Percentiles rank a stretch among this genome's conserved stretches.
These are phyloP conservation scores for Bryoerythrophyllum caledonicum DNA, from an alignment of 225 moss, liverwort and hornwort genomes.

Conservation along the genomic window DNA sequence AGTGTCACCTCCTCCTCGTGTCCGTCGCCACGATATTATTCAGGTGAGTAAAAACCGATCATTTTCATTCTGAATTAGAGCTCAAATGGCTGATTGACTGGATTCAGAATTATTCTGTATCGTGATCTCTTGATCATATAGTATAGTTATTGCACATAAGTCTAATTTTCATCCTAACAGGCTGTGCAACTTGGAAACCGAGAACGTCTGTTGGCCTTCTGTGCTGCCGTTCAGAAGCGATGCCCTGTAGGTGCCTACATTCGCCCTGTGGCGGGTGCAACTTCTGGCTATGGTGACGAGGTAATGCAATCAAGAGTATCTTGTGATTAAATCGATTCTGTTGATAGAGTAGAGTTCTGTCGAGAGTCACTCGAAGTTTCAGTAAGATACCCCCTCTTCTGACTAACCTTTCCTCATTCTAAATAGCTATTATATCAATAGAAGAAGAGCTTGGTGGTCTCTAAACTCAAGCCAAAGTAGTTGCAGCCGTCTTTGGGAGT, in stretches of 20 bases:
- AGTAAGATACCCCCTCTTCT: too few relatives aligned
- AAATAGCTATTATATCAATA: too few relatives aligned
- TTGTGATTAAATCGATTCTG: neutral
- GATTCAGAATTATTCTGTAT: neutral
- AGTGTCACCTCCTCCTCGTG: constrained; percentile 84
- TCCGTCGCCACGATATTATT: constrained; percentile 81
- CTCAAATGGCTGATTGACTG: neutral
- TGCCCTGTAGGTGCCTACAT: constrained; percentile 94
- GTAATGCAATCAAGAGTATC: constrained; percentile 31
- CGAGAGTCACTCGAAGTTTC: too few relatives aligned
- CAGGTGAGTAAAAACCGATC: constrained; percentile 46
- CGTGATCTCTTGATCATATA: neutral
- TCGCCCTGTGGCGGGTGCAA: constrained; percentile 80
- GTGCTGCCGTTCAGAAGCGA: constrained; percentile 77
- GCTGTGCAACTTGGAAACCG: constrained; percentile 80
- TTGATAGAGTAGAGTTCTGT: neutral
- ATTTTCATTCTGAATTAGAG: neutral
- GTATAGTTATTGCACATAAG: neutral
- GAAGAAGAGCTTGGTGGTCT: too few relatives aligned
- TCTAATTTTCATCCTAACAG: constrained; percentile 32
- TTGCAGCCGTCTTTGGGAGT: too few relatives aligned
- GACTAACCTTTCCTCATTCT: too few relatives aligned
- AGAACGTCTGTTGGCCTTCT: constrained; percentile 81
- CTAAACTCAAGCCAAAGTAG: too few relatives aligned
- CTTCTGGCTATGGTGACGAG: constrained; percentile 90